A percentile compares a stretch with the other conserved stretches of the same genome.
Conservation (phyloP, 2,329 filamentous ascomycete genomes). For the Sphaerulina musiva region DNA sequence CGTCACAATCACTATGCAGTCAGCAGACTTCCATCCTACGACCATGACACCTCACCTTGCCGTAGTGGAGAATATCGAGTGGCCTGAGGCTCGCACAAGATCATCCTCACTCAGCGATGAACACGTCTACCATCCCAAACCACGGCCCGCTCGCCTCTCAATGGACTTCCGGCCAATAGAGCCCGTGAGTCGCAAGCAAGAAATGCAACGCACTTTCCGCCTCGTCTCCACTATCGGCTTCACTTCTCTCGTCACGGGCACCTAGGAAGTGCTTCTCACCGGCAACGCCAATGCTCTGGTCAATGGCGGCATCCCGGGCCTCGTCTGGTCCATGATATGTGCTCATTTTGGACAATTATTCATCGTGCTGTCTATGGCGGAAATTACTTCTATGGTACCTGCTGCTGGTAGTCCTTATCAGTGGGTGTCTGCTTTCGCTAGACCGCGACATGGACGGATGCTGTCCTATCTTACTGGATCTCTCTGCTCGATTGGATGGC, state of each 20-base stretch:
- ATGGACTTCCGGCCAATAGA: constrained; percentile 7
- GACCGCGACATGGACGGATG: constrained; percentile 36
- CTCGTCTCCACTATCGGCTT: constrained; percentile 35
- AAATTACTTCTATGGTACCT: constrained; percentile 33
- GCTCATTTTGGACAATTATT: constrained; percentile 28
- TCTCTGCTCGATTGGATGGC: constrained; percentile 36
- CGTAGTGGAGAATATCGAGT: constrained; percentile 3
- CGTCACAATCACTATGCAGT: constrained; percentile 1
- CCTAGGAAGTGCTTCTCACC: constrained; percentile 43
- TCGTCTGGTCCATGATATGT: constrained; percentile 30
- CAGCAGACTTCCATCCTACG: background rate
- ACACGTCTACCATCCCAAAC: background rate
- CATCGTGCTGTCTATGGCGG: constrained; percentile 32
- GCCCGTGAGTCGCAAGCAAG: constrained; percentile 14
- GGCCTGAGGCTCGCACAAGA: background rate
- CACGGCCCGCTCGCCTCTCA: constrained; percentile 3
- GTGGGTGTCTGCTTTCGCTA: constrained; percentile 42
- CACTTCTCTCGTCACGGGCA: constrained; percentile 46
- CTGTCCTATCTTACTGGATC: constrained; percentile 42
- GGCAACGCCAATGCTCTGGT: constrained; percentile 23
- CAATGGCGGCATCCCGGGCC: constrained; percentile 27
- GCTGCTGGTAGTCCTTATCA: constrained; percentile 27
- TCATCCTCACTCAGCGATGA: background rate
- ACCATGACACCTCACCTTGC: background rate
- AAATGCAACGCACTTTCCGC: constrained; percentile 24